Percentiles rank a stretch among this genome's conserved stretches.
Conservation (phyloP, 2,329 filamentous ascomycete species). For the Cladosporium velox region DNA sequence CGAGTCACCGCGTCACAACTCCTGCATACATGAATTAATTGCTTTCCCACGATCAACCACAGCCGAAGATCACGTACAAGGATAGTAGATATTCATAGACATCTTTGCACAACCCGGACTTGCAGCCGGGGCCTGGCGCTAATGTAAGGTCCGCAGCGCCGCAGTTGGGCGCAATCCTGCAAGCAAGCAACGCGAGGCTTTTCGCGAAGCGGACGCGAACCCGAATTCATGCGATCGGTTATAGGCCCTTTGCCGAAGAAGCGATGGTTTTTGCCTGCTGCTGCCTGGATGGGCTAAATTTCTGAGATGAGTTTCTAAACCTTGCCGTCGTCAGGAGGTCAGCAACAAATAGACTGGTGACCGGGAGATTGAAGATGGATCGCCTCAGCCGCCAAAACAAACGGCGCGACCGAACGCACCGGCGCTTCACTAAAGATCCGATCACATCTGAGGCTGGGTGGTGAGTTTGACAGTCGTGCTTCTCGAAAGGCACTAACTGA, state of each 20-base stretch:
- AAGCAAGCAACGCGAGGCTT: not conserved
- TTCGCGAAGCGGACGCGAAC: slow-evolving; percentile 4
- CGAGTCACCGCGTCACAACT: not conserved
- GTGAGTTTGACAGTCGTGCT: not conserved
- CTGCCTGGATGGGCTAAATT: not conserved
- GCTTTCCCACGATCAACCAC: not conserved
- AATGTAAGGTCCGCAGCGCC: slow-evolving; percentile 10
- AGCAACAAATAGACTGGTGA: not conserved
- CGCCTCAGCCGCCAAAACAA: not conserved
- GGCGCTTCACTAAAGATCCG: not conserved
- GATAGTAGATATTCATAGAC: slow-evolving; percentile 7
- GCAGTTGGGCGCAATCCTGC: not conserved
- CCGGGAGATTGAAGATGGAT: not conserved
- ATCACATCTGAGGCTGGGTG: not conserved
- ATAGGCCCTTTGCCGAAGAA: not conserved
- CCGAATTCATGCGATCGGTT: not conserved
- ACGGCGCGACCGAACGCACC: not conserved
- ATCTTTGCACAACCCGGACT: slow-evolving; percentile 7
- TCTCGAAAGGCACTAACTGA: not conserved
- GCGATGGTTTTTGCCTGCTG: not conserved
- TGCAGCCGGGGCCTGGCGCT: slow-evolving; percentile 9
- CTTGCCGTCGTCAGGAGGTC: not conserved
- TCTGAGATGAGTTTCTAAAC: too few species aligned
- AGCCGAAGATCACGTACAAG: not conserved
- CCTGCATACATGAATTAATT: not conserved